Conservation (phyloP, 2,329 filamentous ascomycete genomes). For the Pseudogymnoascus sp. region DNA sequence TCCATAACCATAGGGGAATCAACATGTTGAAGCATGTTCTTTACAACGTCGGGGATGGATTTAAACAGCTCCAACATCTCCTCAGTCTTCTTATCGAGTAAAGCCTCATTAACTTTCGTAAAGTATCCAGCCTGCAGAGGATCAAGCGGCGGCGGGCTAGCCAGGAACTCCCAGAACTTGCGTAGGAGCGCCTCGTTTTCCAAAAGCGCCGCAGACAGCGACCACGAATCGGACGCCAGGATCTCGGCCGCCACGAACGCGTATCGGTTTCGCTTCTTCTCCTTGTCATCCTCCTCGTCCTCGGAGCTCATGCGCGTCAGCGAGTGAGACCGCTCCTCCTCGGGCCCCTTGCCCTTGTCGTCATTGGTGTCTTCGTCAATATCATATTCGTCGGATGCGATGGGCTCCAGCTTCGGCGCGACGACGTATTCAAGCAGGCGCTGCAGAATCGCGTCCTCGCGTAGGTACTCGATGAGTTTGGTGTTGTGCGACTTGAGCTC, state of each 20-base stretch:
- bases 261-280: conserved; percentile 89
- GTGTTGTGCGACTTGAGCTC: conserved; percentile 98
- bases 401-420: conserved; percentile 61
- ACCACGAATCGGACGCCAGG: conserved; percentile 92
- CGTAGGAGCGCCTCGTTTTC: conserved; percentile 71
- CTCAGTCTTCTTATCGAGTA: conserved; percentile 95
- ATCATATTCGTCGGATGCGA: conserved; percentile 45
- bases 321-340: conserved; percentile 42
- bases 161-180: conserved; percentile 87
- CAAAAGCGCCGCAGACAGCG: conserved; percentile 86
- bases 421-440: conserved; percentile 86
- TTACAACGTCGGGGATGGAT: conserved; percentile 70
- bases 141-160: conserved; percentile 76
- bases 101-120: conserved; percentile 95
- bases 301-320: conserved; percentile 41
- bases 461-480: conserved; percentile 91
- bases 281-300: conserved; percentile 63
- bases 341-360: conserved; percentile 34
- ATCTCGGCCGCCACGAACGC: conserved; percentile 91
- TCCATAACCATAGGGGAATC: conserved; percentile 99
- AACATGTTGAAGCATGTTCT: conserved; percentile 83
- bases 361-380: conserved; percentile 45
- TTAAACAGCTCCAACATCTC: conserved; percentile 93
- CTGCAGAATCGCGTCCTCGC: conserved; percentile 78
- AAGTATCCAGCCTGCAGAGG: conserved; percentile 95